Conservation (phyloP, 306 rosid species). For the Coriaria nepalensis region DNA sequence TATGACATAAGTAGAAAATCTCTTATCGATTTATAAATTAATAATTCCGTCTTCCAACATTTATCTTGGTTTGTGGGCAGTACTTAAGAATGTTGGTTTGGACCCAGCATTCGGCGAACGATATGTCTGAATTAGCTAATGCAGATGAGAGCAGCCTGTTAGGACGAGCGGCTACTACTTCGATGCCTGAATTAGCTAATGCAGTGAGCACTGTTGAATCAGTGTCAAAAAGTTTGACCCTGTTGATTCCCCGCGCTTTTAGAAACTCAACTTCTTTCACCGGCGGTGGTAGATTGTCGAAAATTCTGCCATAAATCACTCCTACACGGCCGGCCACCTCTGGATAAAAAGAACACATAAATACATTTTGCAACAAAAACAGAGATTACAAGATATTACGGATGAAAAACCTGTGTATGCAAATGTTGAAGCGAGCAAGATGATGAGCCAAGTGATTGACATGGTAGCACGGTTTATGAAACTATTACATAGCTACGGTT, state of each 20-base stretch:
- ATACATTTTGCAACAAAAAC: too few relatives aligned
- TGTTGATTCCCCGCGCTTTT: conserved; percentile 34
- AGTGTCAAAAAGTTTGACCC: conserved; percentile 67
- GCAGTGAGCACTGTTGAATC: conserved; percentile 39
- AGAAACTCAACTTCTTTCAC: conserved; percentile 42
- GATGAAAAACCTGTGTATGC: conserved; percentile 28
- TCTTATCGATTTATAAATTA: too few relatives aligned
- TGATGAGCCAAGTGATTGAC: neutral
- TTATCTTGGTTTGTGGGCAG: conserved; percentile 49
- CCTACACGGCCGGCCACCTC: conserved; percentile 36
- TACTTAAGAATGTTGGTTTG: conserved; percentile 32
- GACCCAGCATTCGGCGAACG: conserved; percentile 57
- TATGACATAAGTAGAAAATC: too few relatives aligned
- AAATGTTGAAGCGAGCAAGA: conserved; percentile 11
- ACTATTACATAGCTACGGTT: too few relatives aligned
- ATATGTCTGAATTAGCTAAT: conserved; percentile 26
- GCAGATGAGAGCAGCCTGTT: conserved; percentile 60
- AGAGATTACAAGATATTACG: neutral
- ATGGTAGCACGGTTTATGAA: too few relatives aligned
- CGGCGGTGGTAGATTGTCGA: conserved; percentile 41
- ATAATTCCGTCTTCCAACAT: too few relatives aligned
- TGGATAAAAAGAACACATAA: conserved; percentile 4
- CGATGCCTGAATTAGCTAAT: conserved; percentile 33
- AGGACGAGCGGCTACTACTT: conserved; percentile 42
- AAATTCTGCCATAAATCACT: conserved; percentile 56